Evolutionary conservation across 2,329 filamentous ascomycete genomes (phyloP), one percentile per base, ranked within the genome.

Genomic region (Bipolaris zeicola): DNA sequence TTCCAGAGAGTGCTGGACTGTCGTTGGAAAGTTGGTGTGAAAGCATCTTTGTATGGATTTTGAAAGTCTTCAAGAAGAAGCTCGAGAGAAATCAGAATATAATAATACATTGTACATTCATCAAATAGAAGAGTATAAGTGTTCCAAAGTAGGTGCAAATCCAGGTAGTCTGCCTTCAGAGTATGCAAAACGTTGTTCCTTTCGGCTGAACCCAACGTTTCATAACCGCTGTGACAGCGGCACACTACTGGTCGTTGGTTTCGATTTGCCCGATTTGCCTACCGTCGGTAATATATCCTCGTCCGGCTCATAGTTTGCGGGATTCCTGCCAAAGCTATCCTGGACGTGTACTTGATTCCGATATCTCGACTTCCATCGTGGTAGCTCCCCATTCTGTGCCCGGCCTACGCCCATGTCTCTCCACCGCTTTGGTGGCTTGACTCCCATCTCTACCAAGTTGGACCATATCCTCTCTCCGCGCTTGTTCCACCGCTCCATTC

Each of bases 371-470:
- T 77, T 77, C 73, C 75, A 77, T 36, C 60, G 64, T 2, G 75
- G 75, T 22, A 53, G 57, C 50, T 67, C 57, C 11, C 73, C 73
- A 13, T 62, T 51, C 22, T 58, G 36, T 13, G 71, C 65, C 37
- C 66, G 71, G 1, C 75, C 75, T 5, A 80, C 75, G 18, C 78
- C 79, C 76, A 78, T 77, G 16, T 77, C 77, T 56, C 81, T 79
- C 75, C 81, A 84, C 63, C 79, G 80, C 70, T 79, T 81, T 36
- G 81, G 81, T n/a, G 84, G 84, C 62, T 84, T 82, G 55, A 86
- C 76, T 2, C 86, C 86, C 62, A 76, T 63, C 65, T 78, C 77
- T 4, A 79, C 78, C 67, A 81, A 69, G 41, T 79, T 77, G 5
- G 70, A 66, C 80, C 81, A 83, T 60, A 82, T 82, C 66, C 69